Evolutionary conservation across 2,329 filamentous ascomycete genomes (phyloP).

Genomic region (Ophiostoma quercus): DNA sequence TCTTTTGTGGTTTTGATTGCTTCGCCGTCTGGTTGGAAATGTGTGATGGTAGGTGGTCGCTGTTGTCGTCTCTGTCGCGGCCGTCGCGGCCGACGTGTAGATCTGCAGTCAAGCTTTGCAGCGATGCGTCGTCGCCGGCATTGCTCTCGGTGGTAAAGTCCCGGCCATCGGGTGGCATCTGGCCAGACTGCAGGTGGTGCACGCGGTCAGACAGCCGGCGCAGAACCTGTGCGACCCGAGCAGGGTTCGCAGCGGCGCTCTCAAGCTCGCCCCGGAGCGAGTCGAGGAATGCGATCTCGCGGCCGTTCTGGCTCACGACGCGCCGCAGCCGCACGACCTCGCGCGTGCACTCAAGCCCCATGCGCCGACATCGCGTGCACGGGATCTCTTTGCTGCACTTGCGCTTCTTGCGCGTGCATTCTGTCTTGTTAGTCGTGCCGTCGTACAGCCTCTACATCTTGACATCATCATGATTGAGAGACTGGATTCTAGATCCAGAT

Average conservation of each 20-base stretch:
- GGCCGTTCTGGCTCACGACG: constrained; percentile 26
- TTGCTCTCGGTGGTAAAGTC: neutral
- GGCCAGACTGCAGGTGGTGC: constrained; percentile 24
- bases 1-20: neutral
- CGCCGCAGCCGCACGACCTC: constrained; percentile 27
- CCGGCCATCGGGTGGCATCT: neutral
- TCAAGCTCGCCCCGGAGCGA: constrained; percentile 25
- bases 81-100: constrained; percentile 1
- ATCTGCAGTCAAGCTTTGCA: neutral
- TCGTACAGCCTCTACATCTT: neutral
- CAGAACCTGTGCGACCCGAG: constrained; percentile 18
- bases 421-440: constrained; percentile 15
- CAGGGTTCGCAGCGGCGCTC: neutral
- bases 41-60: neutral
- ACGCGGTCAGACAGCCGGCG: constrained; percentile 25
- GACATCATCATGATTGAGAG: neutral
- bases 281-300: constrained; percentile 27
- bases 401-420: constrained; percentile 28
- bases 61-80: neutral
- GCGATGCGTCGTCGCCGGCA: neutral
- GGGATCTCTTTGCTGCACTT: constrained; percentile 30
- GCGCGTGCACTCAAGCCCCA: constrained; percentile 27
- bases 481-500: neutral
- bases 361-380: constrained; percentile 26
- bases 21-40: neutral